These are phyloP conservation scores for Raphanus raphanistrum DNA, from an alignment of 345 rosid species.

Conservation along the genomic window DNA sequence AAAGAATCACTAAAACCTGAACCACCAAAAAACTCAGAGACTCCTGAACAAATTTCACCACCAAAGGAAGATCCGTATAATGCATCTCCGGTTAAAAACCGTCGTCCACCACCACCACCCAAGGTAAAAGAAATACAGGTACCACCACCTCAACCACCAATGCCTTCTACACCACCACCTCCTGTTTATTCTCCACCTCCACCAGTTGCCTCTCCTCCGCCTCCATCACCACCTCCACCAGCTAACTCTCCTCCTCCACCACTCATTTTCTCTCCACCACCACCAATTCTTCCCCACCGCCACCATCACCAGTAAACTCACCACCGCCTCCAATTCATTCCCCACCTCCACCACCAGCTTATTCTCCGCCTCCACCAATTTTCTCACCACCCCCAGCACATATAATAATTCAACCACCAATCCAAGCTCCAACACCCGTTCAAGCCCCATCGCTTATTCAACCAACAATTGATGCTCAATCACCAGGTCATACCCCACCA, in stretches of 20 bases:
- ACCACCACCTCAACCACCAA: slow-evolving; percentile 33
- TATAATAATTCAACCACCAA: slow-evolving; percentile 23
- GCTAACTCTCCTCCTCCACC: slow-evolving; percentile 15
- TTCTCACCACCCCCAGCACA: slow-evolving; percentile 29
- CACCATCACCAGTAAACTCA: slow-evolving; percentile 26
- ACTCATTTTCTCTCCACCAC: slow-evolving; percentile 24
- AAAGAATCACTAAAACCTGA: slow-evolving; percentile 16
- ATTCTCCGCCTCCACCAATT: slow-evolving; percentile 36
- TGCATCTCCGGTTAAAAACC: slow-evolving; percentile 34
- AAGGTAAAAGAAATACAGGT: slow-evolving; percentile 7
- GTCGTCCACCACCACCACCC: slow-evolving; percentile 34
- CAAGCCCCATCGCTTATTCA: slow-evolving; percentile 1
- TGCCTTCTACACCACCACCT: slow-evolving; percentile 2
- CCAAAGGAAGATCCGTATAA: slow-evolving; percentile 17
- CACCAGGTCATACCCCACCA: neutral
- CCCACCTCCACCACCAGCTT: slow-evolving; percentile 31
- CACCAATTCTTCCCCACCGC: slow-evolving; percentile 29
- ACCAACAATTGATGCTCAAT: slow-evolving; percentile 18
- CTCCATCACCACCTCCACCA: slow-evolving; percentile 26
- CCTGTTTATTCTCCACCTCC: slow-evolving; percentile 15
- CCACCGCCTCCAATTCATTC: slow-evolving; percentile 19
- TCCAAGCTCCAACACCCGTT: slow-evolving; percentile 9
- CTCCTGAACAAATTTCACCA: slow-evolving; percentile 24
- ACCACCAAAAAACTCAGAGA: slow-evolving; percentile 17
- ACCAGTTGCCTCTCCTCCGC: slow-evolving; percentile 21